A percentile compares a stretch with the other conserved stretches of the same genome.
Conservation (phyloP, 2,329 filamentous ascomycete species). For the Fusarium longipes region DNA sequence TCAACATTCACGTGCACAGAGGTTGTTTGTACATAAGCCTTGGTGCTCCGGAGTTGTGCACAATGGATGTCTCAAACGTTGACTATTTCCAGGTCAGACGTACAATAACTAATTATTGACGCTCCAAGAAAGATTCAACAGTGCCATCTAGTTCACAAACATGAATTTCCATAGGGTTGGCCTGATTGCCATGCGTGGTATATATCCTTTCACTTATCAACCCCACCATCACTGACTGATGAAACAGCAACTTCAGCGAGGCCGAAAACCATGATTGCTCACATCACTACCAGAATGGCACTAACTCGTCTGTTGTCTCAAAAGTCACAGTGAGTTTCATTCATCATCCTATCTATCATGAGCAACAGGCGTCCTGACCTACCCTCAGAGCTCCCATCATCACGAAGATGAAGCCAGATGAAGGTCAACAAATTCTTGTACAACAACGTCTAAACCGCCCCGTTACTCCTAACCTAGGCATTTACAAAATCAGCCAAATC, state of each 20-base stretch:
- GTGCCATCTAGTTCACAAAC: rapidly evolving
- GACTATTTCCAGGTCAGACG: not conserved
- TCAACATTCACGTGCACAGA: not conserved
- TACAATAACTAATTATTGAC: not conserved
- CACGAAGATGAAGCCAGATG: not conserved
- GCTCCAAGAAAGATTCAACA: rapidly evolving
- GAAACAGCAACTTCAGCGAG: not conserved
- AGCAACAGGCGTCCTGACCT: not conserved
- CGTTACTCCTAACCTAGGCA: conserved; percentile 19
- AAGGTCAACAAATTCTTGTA: conserved; percentile 13
- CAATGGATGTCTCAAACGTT: rapidly evolving
- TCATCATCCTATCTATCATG: rapidly evolving
- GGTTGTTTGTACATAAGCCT: not conserved
- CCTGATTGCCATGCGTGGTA: not conserved
- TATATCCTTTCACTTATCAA: rapidly evolving
- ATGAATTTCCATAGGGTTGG: conserved; percentile 11
- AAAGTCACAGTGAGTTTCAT: not conserved
- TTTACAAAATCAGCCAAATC: conserved; percentile 20
- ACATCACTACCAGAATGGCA: not conserved
- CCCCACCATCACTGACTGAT: not conserved
- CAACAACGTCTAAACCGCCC: conserved; percentile 26
- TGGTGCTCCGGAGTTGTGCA: not conserved
- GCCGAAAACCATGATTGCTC: not conserved
- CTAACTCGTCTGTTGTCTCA: conserved; percentile 9
- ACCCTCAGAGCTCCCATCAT: not conserved